Base-by-base conservation (phyloP, 2,329 filamentous ascomycete species). In the Nemania abortiva region DNA sequence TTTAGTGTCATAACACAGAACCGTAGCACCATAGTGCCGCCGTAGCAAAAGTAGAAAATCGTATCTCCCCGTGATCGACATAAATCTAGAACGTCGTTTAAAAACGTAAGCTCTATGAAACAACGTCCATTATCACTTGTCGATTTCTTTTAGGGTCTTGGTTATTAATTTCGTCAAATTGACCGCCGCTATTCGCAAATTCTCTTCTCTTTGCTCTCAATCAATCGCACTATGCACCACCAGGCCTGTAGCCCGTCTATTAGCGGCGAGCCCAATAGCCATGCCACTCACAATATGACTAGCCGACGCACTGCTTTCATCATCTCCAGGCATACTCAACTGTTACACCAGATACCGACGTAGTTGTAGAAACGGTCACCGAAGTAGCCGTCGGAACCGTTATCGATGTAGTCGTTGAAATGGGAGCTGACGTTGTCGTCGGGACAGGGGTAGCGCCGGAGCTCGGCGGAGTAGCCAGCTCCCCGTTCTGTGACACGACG, bases 321-420 rank as follows among this genome's bases (percentile, higher is more conserved):
- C 11, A 55, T 37, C n/a, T 55, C 53, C 53, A 55, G 1, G 53
- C 18, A n/a, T 34, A 55, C 53, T 55, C 15, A 13, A 55, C 53
- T 7, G 53, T 55, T 6, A 55, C 53, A 5, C 53, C 53, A 20
- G 27, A 37, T 18, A n/a, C 31, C 13, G 53, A 55, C 15, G 53
- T 55, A 11, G 53, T 55, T 29, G 53, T 55, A 7, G 53, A 55
- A 3, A 55, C 29, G 31, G 53, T 55, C 3, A 55, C 53, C 31
- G 53, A 55, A 55, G 53, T 22, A 34, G 53, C 53, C 29, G 27
- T 18, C 11, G 53, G 53, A 15, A 55, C 53, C 22, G 29, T 37
- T 20, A 55, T 15, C 31, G 53, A 55, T 1, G 53, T 37, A 20
- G 53, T 55, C n/a, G 53, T 55, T 10, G 53, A 55, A 13, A 55